Base-by-base conservation (phyloP, 257 asterid genomes). In the Cruciata laevipes region DNA sequence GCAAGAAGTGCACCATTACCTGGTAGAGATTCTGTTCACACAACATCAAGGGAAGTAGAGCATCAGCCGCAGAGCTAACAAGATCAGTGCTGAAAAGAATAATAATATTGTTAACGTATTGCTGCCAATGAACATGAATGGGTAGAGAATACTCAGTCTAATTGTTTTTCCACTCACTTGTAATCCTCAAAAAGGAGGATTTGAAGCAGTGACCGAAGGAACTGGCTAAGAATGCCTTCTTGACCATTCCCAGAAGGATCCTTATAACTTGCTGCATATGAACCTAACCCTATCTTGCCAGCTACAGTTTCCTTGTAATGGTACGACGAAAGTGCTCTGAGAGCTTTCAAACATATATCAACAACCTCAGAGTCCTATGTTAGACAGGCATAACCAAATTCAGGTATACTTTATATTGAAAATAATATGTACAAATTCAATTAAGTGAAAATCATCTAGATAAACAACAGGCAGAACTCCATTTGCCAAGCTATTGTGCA, bases 101-200 rank as follows among this genome's bases (percentile, higher is more conserved):
- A 74, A 59, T 51, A 74, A 18, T 18, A 16, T 17, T 27, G 47
- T 47, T 13, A 25, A 24, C 42, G 23, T 64, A 42, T 25, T 65
- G 59, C 13, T 25, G 64, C 25, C 33, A 67, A 66, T 59, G 8
- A 66, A 32, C 38, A 16, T 30, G 40, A 17, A 27, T 16, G 21
- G 66, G 24, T 30, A 7, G 21, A 10, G 35, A 17, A 38, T 52
- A 32, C n/a, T 38, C 30, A 56, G 68, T 51, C 17, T 56, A 61
- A 63, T 65, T 33, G n/a, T n/a, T 57, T 69, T 42, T 57, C 77
- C 35, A 40, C 85, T 79, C 68, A 90, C 99, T 95, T 86, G 78
- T 88, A 93, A 74, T 93, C 96, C 78, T 88, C 95, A 69, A 93
- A 90, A 72, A 93, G 92, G 73, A 93, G 91, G 67, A 88, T 83